These are phyloP conservation scores for Casaregolazyma lundiana DNA, from an alignment of 1,139 yeast species.

Conservation along the genomic window DNA sequence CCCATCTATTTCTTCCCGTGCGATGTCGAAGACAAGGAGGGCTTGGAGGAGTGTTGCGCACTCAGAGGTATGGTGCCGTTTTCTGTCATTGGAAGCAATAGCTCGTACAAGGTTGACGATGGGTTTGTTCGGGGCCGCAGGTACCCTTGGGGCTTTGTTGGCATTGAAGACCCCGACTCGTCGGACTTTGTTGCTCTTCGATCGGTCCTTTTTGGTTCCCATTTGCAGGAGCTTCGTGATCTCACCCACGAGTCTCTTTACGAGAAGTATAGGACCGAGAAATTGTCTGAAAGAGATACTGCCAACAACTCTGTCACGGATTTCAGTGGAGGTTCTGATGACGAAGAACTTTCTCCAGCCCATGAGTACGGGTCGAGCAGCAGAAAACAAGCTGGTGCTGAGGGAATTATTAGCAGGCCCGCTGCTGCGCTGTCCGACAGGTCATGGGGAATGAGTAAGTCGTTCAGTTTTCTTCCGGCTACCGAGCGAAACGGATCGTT, in stretches of 20 bases:
- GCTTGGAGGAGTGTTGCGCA: slow-evolving; percentile 74
- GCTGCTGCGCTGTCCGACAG: too few relatives aligned
- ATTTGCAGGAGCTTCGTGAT: slow-evolving; percentile 87
- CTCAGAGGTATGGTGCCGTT: slow-evolving; percentile 78
- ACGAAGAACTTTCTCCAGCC: background rate
- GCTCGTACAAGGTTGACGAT: slow-evolving; percentile 17
- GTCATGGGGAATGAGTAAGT: too few relatives aligned
- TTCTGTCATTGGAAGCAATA: slow-evolving; percentile 67
- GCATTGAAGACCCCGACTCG: slow-evolving; percentile 72
- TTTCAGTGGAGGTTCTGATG: slow-evolving; percentile 1
- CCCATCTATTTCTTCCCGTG: slow-evolving; percentile 82
- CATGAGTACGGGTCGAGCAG: background rate
- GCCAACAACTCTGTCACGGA: background rate
- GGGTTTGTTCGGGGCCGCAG: slow-evolving; percentile 63
- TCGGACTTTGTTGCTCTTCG: slow-evolving; percentile 83
- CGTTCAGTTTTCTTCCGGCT: too few relatives aligned
- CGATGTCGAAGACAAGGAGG: slow-evolving; percentile 57
- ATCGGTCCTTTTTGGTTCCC: slow-evolving; percentile 84
- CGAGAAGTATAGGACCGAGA: slow-evolving; percentile 89
- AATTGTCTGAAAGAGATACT: slow-evolving; percentile 44
- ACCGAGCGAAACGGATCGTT: too few relatives aligned
- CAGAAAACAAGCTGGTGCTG: too few relatives aligned
- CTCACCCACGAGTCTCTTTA: slow-evolving; percentile 87
- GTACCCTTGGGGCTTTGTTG: slow-evolving; percentile 83
- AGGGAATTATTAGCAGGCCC: too few relatives aligned